Evolutionary conservation across 441 rosid genomes (phyloP).

Genomic region (Francoa sonchifolia): DNA sequence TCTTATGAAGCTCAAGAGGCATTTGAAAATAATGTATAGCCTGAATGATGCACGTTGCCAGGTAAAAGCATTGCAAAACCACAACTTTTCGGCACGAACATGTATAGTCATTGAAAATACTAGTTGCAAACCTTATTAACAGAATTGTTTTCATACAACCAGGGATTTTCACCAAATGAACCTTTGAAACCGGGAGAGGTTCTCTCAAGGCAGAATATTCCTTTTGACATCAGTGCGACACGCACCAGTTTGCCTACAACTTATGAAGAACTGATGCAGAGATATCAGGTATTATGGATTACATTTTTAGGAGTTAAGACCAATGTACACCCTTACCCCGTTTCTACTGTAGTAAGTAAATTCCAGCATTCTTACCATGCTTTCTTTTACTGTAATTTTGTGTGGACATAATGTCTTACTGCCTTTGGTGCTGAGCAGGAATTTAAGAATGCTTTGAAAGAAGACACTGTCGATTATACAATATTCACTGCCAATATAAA

Average conservation of each 20-base stretch:
- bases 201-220: slow-evolving; percentile 61
- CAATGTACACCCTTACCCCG: background rate
- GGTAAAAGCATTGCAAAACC: slow-evolving; percentile 24
- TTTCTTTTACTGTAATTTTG: slow-evolving; percentile 1
- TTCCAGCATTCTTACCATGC: background rate
- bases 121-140: background rate
- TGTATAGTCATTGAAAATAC: background rate
- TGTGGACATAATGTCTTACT: background rate
- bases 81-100: background rate
- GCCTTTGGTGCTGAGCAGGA: slow-evolving; percentile 32
- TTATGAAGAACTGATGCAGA: slow-evolving; percentile 51
- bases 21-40: slow-evolving; percentile 73
- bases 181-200: slow-evolving; percentile 64
- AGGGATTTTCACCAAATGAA: slow-evolving; percentile 87
- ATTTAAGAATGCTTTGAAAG: slow-evolving; percentile 74
- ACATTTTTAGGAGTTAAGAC: background rate
- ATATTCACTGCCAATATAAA: slow-evolving; percentile 71
- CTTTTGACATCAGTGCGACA: slow-evolving; percentile 53
- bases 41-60: slow-evolving; percentile 93
- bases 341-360: background rate
- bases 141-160: slow-evolving; percentile 1
- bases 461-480: slow-evolving; percentile 71
- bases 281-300: slow-evolving; percentile 57
- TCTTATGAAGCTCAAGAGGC: slow-evolving; percentile 85
- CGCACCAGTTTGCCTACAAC: slow-evolving; percentile 43